Conservation (phyloP, 306 rosid genomes). For the Luffa acutangula region DNA sequence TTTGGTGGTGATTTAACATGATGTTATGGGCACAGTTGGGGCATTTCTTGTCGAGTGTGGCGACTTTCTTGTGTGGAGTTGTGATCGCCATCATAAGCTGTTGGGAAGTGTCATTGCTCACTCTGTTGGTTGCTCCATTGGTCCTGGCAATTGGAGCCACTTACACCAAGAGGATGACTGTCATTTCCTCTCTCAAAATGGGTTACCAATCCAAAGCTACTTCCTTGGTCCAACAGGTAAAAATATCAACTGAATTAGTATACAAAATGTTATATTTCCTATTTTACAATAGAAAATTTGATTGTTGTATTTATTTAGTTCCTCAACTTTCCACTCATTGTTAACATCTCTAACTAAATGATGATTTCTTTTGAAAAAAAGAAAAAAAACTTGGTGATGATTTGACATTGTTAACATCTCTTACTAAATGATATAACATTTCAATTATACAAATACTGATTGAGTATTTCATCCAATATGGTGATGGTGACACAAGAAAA, state of each 20-base stretch:
- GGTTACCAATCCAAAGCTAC: slow-evolving; percentile 55
- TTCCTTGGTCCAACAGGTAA: slow-evolving; percentile 73
- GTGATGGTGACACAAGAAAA: not conserved
- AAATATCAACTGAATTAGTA: not conserved
- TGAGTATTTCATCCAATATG: not conserved
- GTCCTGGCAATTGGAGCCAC: slow-evolving; percentile 69
- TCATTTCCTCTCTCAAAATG: slow-evolving; percentile 48
- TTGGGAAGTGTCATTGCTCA: slow-evolving; percentile 66
- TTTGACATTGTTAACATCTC: no score
- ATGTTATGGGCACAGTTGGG: slow-evolving; percentile 38
- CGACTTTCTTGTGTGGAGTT: slow-evolving; percentile 62
- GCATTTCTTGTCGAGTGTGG: slow-evolving; percentile 51
- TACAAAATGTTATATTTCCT: not conserved
- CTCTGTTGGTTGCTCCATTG: slow-evolving; percentile 58
- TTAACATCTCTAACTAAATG: no score
- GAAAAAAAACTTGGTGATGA: no score
- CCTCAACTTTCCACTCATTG: no score
- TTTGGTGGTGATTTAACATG: not conserved
- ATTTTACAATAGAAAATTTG: no score
- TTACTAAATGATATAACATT: no score
- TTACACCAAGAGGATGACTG: slow-evolving; percentile 69
- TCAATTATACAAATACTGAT: no score
- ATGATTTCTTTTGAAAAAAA: no score
- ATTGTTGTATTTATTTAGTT: not conserved
- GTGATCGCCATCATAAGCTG: slow-evolving; percentile 61